A percentile compares a stretch with the other conserved stretches of the same genome.
Evolutionary conservation across 2,329 filamentous ascomycete genomes (phyloP).

Genomic region (Colletotrichum destructivum): DNA sequence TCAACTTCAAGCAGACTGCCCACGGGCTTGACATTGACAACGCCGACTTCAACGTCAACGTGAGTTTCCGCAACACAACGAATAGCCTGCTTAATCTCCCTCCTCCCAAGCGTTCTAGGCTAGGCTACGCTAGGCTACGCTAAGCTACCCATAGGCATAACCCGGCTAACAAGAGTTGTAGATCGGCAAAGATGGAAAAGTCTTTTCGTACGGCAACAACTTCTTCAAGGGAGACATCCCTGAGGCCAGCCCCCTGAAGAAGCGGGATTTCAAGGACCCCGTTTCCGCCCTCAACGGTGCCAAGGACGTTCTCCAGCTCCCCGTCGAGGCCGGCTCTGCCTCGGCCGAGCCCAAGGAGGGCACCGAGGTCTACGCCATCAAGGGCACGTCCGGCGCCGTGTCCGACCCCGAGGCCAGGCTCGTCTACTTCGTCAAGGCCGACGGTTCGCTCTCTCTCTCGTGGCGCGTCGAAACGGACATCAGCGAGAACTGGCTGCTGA

Average conservation of each 20-base stretch:
- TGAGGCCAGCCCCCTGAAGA: conserved; percentile 53
- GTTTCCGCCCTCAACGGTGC: conserved; percentile 60
- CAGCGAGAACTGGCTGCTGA: conserved; percentile 65
- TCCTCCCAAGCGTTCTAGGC: too few species aligned
- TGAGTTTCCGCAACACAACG: conserved; percentile 49
- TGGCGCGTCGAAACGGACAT: conserved; percentile 70
- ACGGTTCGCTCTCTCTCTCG: conserved; percentile 60
- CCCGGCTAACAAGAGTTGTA: conserved; percentile 42
- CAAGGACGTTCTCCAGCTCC: conserved; percentile 51
- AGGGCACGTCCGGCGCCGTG: conserved; percentile 60
- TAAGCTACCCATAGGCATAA: not conserved
- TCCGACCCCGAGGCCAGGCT: conserved; percentile 65
- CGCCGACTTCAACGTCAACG: conserved; percentile 69
- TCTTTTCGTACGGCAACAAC: conserved; percentile 68
- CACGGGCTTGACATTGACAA: conserved; percentile 69
- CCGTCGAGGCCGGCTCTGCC: conserved; percentile 48
- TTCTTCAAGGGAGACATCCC: conserved; percentile 61
- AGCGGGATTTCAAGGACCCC: conserved; percentile 60
- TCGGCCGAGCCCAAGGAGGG: conserved; percentile 48
- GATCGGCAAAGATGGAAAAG: conserved; percentile 62
- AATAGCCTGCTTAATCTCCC: too few species aligned
- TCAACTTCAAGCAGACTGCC: conserved; percentile 69
- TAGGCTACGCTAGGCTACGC: too few species aligned
- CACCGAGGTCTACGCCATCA: conserved; percentile 54
- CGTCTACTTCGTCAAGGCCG: conserved; percentile 64